Base-by-base conservation (phyloP, 192 early-diverging fungal species). In the Ambispora gerdemannii region DNA sequence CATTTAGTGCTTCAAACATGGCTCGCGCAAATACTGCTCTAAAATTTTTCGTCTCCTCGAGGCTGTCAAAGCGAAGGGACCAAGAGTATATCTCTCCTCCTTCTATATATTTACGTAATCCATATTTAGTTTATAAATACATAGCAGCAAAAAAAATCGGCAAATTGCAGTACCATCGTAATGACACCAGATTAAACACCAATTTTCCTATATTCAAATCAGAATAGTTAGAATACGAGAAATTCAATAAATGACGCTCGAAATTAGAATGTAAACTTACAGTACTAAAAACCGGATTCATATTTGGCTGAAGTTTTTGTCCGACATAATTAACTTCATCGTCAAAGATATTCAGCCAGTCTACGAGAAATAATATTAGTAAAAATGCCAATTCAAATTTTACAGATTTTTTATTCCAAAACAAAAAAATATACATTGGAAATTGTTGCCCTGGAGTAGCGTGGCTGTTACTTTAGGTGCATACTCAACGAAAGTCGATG, bases 161-260 rank as follows among this genome's bases (percentile, higher is more conserved):
- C n/a, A n/a, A 43, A 43, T 43, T 15, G 15, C 15, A 15, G 15
- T 67, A 4, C 78, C 77, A 32, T 91, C 87, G 76, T 84, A 85
- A 72, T 87, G 91, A 75, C 89, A 86, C 92, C 92, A 97, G 55
- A 92, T 88, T 51, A 95, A 89, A n/a, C 91, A 88, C 17, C 52
- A 67, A 52, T 87, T 78, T 70, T 87, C 81, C 53, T 83, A 65
- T 36, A 47, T 10, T 25, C 1, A 60, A 10, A 43, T 43, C 7
- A 43, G 38, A 43, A 10, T n/a, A n/a, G n/a, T n/a, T n/a, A n/a
- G n/a, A n/a, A n/a, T n/a, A n/a, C n/a, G n/a, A n/a, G n/a, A n/a
- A n/a, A n/a, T n/a, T n/a, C n/a, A 43, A 43, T 43, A 43, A 10
- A 10, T 43, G 38, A 43, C 6, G 6, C 38, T 43, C 6, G 38